phyloP scores from a whole-genome alignment of 176 grass and related monocot genomes.

The Puccinellia tenuiflora region DNA sequence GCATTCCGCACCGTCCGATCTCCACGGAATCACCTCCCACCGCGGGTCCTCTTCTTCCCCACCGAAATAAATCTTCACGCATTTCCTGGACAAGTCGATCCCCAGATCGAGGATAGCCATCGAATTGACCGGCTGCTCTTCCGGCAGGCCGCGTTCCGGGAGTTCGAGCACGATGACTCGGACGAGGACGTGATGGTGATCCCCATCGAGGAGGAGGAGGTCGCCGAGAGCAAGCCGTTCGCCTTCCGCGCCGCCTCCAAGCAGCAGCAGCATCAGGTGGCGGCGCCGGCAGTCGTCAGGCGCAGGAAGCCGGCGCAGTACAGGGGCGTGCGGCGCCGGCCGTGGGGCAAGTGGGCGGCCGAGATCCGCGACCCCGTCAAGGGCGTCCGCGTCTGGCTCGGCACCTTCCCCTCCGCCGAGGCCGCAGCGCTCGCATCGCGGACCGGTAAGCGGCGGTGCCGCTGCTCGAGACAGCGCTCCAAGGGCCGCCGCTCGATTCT shows the following conservation, averaged over 20 bases:
- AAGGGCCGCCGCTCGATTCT: too few species aligned
- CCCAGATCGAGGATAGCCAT: too few species aligned
- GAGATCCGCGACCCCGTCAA: slow-evolving; percentile 67
- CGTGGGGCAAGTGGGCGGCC: slow-evolving; percentile 79
- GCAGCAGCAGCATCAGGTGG: neutral
- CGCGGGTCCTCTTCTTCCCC: too few species aligned
- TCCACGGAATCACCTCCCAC: too few species aligned
- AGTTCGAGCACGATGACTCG: slow-evolving; percentile 47
- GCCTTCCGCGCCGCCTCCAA: neutral
- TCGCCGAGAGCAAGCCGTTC: slow-evolving; percentile 34
- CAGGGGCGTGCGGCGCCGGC: slow-evolving; percentile 49
- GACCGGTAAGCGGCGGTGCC: too few species aligned
- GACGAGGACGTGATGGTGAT: slow-evolving; percentile 22
- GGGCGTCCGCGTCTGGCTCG: slow-evolving; percentile 74
- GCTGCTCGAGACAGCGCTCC: too few species aligned
- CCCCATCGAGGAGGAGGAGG: slow-evolving; percentile 21
- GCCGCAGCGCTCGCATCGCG: slow-evolving; percentile 53
- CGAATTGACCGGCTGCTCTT: too few species aligned
- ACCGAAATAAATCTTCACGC: too few species aligned
- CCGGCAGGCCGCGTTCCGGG: slow-evolving; percentile 62
- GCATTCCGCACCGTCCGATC: too few species aligned
- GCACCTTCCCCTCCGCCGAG: slow-evolving; percentile 66
- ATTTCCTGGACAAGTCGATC: too few species aligned
- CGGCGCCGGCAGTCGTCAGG: neutral
- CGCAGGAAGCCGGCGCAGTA: neutral